A percentile compares a stretch with the other conserved stretches of the same genome.
Evolutionary conservation across 1,284 basidiomycete species (phyloP).

Genomic region (Mycena sp.): DNA sequence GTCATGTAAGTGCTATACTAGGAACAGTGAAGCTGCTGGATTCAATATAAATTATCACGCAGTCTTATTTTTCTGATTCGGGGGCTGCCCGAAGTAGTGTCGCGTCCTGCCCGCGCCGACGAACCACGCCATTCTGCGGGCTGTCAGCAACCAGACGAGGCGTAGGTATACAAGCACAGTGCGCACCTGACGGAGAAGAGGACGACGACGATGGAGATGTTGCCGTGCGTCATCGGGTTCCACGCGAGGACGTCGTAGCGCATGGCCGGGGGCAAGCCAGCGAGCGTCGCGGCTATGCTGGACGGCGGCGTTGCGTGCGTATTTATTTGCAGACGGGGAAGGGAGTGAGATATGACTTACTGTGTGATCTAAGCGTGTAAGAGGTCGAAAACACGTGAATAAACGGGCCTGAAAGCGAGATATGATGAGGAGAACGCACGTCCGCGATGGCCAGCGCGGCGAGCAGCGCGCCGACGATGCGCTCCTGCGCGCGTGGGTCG

Average conservation of each 20-base stretch:
- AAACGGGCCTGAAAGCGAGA: too few relatives aligned
- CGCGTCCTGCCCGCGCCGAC: conserved; percentile 66
- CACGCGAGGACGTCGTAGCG: conserved; percentile 60
- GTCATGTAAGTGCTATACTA: too few relatives aligned
- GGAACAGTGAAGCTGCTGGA: not conserved
- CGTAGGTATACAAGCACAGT: too few relatives aligned
- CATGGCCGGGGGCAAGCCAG: conserved; percentile 66
- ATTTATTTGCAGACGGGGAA: conserved; percentile 17
- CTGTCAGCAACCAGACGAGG: too few relatives aligned
- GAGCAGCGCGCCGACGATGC: conserved; percentile 71
- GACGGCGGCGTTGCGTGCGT: conserved; percentile 44
- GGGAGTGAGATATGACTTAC: conserved; percentile 49
- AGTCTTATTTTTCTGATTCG: conserved; percentile 27
- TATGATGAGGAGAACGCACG: conserved; percentile 53
- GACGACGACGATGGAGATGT: conserved; percentile 69
- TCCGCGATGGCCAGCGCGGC: conserved; percentile 77
- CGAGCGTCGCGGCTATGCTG: conserved; percentile 67
- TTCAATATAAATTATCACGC: too few relatives aligned
- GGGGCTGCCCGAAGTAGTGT: conserved; percentile 53
- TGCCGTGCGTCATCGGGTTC: conserved; percentile 81
- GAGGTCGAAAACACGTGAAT: too few relatives aligned
- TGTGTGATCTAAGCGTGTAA: conserved; percentile 58
- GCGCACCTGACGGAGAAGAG: conserved; percentile 70
- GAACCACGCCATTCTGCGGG: conserved; percentile 76
- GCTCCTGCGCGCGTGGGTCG: conserved; percentile 73